These are phyloP conservation scores for Coprinopsis strossmayeri DNA, from an alignment of 768 basidiomycete species.

Conservation along the genomic window DNA sequence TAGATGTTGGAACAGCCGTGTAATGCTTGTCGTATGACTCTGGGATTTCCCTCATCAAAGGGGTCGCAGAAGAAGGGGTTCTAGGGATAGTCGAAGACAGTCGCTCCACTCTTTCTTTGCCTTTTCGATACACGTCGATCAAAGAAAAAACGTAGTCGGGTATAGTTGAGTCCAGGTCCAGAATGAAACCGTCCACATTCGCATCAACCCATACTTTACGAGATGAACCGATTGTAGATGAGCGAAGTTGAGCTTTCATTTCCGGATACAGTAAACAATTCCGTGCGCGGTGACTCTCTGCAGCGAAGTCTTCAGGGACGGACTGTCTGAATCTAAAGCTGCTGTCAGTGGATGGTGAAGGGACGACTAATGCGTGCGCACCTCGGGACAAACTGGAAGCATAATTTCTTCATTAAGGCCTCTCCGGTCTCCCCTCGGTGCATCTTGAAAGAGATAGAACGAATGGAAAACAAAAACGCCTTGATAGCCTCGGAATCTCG, in stretches of 20 bases:
- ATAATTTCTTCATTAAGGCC: slow-evolving; percentile 63
- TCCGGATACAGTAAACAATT: slow-evolving; percentile 77
- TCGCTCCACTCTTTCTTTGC: slow-evolving; percentile 69
- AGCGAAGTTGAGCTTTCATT: slow-evolving; percentile 70
- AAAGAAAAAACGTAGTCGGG: slow-evolving; percentile 76
- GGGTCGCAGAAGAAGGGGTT: slow-evolving; percentile 24
- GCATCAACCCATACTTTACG: slow-evolving; percentile 58
- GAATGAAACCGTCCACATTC: slow-evolving; percentile 75
- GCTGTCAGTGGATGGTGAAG: slow-evolving; percentile 12
- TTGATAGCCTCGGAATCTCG: slow-evolving; percentile 39
- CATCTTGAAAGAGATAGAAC: slow-evolving; percentile 64
- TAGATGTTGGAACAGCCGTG: slow-evolving; percentile 45
- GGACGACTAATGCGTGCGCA: slow-evolving; percentile 26
- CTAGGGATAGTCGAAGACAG: slow-evolving; percentile 53
- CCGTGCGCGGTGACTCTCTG: slow-evolving; percentile 57
- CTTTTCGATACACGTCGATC: slow-evolving; percentile 77
- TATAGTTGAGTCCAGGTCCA: slow-evolving; percentile 79
- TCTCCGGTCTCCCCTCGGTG: slow-evolving; percentile 75
- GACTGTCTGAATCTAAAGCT: slow-evolving; percentile 69
- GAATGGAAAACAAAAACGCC: slow-evolving; percentile 84
- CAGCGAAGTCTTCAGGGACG: slow-evolving; percentile 59
- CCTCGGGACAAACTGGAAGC: slow-evolving; percentile 82
- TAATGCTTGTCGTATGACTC: slow-evolving; percentile 23
- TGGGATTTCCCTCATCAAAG: slow-evolving; percentile 13
- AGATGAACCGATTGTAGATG: slow-evolving; percentile 39